Conservation (phyloP, 805 yeast species). For the Wickerhamiella shivajii region DNA sequence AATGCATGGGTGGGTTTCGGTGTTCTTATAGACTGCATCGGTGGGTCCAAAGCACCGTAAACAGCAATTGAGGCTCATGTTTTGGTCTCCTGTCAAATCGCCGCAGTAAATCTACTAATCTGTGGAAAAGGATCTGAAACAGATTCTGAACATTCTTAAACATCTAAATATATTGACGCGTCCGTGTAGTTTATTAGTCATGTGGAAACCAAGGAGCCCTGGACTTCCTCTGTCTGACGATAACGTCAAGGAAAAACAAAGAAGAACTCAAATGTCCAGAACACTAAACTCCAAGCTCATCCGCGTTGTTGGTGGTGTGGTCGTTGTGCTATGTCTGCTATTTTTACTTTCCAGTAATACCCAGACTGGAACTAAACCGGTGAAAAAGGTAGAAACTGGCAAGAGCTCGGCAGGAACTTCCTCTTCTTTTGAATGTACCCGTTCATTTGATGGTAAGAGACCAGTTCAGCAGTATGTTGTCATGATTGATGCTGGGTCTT, state of each 20-base stretch:
- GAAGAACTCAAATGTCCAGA: constrained; percentile 5
- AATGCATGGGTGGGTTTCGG: no score
- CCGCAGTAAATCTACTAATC: no score
- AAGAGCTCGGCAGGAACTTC: not conserved
- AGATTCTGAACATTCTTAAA: no score
- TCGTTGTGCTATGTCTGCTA: constrained; percentile 8
- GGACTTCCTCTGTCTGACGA: constrained; percentile 10
- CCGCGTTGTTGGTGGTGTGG: constrained; percentile 10
- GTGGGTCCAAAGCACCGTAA: no score
- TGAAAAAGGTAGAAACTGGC: not conserved
- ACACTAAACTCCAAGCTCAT: constrained; percentile 7
- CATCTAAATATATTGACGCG: not conserved
- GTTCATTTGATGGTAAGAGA: constrained; percentile 26
- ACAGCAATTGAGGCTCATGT: no score
- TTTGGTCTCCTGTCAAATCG: no score
- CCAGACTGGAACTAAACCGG: constrained; percentile 1
- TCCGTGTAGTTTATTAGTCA: not conserved
- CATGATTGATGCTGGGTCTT: constrained; percentile 96
- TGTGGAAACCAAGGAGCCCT: constrained; percentile 10
- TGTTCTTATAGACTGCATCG: no score
- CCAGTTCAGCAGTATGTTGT: constrained; percentile 54
- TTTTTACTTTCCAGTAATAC: constrained; percentile 1
- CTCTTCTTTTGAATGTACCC: constrained; percentile 19
- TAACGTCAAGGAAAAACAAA: constrained; percentile 10
- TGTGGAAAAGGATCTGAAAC: no score